Evolutionary conservation across 164 flowering plant genomes (phyloP), one percentile per base, ranked within the genome.

Genomic region (Aristolochia contorta): DNA sequence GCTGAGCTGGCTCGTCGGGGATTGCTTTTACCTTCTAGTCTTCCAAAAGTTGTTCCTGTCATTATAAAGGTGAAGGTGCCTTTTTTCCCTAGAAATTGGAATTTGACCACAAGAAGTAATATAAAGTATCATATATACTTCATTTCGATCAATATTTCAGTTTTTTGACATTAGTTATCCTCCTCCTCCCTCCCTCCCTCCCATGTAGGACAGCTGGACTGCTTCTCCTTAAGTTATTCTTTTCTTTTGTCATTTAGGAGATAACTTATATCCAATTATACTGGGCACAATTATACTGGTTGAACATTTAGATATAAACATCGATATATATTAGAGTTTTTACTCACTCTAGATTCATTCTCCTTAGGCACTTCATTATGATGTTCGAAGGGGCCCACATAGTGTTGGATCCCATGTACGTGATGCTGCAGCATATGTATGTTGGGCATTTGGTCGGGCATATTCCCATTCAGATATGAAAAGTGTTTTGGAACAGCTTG

Each of bases 361-460:
- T 37, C 58, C 19, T 61, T 85, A 93, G 99, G 97, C 99, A 57
- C 65, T 90, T 19, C 97, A 88, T 82, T 93, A 87, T 84, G 99
- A 93, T 73, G 63, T 90, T 61, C 83, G 97, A 66, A 84, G 94
- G 73, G 99, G 97, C 67, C 96, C 97, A 50, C 99, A 93, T 68
- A 93, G 97, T 74, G 82, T 93, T 62, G 99, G 99, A 53, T 91
- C 99, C 55, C 97, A 93, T 70, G 99, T 90, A 9, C 97, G 97
- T 61, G 99, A 93, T 81, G 99, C 99, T 77, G 92, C 99, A 69
- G 97, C 99, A 24, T 93, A 86, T 80, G 99, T 93, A 63, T 93
- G 99, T 71, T 93, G 99, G 99, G 99, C 99, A 45, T 90, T 93
- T 78, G 99, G 97, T 23, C 91, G 99, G 72, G 94, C 99, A 61